phyloP scores from a whole-genome alignment of 495 filamentous ascomycete genomes.

The Podospora comata region DNA sequence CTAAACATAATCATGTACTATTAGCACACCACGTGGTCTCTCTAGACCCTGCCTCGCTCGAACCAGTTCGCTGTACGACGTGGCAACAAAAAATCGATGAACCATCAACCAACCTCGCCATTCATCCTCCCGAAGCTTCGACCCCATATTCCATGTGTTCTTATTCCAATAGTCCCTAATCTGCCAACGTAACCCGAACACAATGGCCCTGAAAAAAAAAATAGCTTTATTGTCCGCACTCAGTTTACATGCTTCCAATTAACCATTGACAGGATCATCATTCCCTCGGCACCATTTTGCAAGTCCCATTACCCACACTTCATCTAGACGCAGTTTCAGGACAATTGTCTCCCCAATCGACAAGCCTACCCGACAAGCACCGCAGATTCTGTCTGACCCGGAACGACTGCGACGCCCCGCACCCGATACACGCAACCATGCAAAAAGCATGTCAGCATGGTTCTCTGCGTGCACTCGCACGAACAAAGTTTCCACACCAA shows the following conservation, averaged over 20 bases:
- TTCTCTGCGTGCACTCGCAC: neutral
- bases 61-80: neutral
- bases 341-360: constrained; percentile 19
- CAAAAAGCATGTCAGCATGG: neutral
- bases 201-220: neutral
- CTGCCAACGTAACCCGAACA: too few species aligned
- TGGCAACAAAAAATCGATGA: neutral
- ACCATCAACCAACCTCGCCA: neutral
- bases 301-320: constrained; percentile 15
- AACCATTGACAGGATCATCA: neutral
- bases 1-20: constrained; percentile 9
- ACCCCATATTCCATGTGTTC: neutral
- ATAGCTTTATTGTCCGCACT: neutral
- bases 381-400: neutral
- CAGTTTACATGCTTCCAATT: neutral
- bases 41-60: neutral
- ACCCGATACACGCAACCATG: constrained; percentile 4
- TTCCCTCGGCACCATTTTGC: neutral
- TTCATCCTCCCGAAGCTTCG: neutral
- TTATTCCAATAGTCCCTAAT: neutral
- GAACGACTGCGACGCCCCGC: constrained; percentile 17
- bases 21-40: constrained; percentile 1
- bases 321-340: constrained; percentile 25
- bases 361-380: constrained; percentile 8
- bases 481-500: neutral